Evolutionary conservation across 176 grass and related monocot genomes (phyloP), one percentile per base, ranked within the genome.

Genomic region (Juncus inflexus): DNA sequence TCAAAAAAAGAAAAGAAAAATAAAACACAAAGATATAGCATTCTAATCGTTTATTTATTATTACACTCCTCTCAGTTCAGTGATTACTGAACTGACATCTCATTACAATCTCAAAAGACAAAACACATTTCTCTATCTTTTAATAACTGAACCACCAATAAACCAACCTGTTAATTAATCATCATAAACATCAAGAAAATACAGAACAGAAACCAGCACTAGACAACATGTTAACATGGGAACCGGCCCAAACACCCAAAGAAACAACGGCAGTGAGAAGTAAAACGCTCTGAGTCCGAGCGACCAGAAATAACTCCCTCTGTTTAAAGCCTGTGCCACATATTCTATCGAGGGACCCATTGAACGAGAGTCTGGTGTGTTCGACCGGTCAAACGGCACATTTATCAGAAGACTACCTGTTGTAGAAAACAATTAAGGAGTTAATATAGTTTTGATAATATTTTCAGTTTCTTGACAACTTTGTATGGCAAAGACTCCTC

Each of bases 271-370:
- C 47, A 96, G 72, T 2, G 91, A 87, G 0, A 76, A 77, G 73
- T 96, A 90, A 76, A 96, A 90, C 11, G 91, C 87, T 64, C 87
- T 77, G 8, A 96, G 87, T 13, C 91, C 87, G 2, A 96, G 76
- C 67, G 87, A 90, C 91, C 91, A 87, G 62, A 86, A 84, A 70
- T 80, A 64, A 81, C 91, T 90, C 42, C 87, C 91, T 12, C 84
- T 45, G 69, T 87, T 90, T 42, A 96, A 63, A 39, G 66, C 80
- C 28, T 79, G 74, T 42, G 60, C 73, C 59, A 96, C 81, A 78
- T 90, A 86, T 62, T 59, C 76, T 50, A 61, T 42, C 42, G 38
- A 15, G 28, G 14, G 64, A 65, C 39, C 75, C 60, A 2, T 4
- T 42, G 12, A 3, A 50, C 53, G 58, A 5, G 59, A 39, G 12